phyloP scores from a whole-genome alignment of 352 stramenopile species.

The Phytophthora niederhauseri region DNA sequence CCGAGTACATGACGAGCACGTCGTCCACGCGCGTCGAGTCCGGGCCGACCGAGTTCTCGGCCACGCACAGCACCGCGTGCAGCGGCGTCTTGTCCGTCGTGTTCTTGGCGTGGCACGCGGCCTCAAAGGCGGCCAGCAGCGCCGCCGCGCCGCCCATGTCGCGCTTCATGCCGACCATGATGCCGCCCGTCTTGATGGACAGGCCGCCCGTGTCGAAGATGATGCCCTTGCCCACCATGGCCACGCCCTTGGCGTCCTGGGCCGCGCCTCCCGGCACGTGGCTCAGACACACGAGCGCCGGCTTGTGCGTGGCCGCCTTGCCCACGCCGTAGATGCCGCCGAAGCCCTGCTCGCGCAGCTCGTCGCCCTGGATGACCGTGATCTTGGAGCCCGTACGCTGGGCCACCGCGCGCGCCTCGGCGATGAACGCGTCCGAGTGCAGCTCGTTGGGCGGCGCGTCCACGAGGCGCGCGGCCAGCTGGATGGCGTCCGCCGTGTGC shows the following conservation, averaged over 20 bases:
- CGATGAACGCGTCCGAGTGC: constrained; percentile 88
- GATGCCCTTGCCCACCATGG: constrained; percentile 96
- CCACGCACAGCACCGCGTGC: constrained; percentile 91
- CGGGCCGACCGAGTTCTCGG: constrained; percentile 95
- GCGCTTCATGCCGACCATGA: constrained; percentile 95
- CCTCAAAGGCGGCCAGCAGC: constrained; percentile 70
- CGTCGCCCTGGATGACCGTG: constrained; percentile 91
- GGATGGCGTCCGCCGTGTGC: constrained; percentile 82
- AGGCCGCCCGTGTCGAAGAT: constrained; percentile 97
- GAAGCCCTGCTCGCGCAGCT: constrained; percentile 90
- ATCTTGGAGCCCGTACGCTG: constrained; percentile 67
- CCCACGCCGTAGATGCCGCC: constrained; percentile 94
- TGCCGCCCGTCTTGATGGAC: constrained; percentile 90
- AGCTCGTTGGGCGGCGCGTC: constrained; percentile 92
- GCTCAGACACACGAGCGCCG: constrained; percentile 92
- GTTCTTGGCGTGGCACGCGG: constrained; percentile 90
- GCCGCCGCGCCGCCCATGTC: constrained; percentile 92
- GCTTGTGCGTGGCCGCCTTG: constrained; percentile 88
- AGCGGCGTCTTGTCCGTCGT: constrained; percentile 86
- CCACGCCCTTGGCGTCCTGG: constrained; percentile 54
- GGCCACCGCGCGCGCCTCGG: constrained; percentile 69
- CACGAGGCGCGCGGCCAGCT: constrained; percentile 88
- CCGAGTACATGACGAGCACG: constrained; percentile 93
- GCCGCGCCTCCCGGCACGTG: constrained; percentile 57
- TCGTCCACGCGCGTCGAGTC: constrained; percentile 93